A percentile compares a stretch with the other conserved stretches of the same genome.
These are phyloP conservation scores for Neltuma alba DNA, from an alignment of 306 rosid species.

Conservation along the genomic window DNA sequence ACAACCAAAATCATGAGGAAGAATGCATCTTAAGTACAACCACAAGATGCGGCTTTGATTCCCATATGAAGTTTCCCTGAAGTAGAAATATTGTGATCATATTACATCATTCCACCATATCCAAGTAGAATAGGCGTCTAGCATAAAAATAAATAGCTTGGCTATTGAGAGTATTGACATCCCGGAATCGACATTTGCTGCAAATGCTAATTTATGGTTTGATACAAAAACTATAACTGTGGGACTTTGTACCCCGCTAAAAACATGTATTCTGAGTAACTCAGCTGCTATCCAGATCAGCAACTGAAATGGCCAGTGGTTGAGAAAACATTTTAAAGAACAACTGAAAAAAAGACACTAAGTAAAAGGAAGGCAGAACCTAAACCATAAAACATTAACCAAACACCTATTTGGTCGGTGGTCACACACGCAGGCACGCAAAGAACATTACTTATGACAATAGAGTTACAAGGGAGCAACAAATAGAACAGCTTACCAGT, in stretches of 20 bases:
- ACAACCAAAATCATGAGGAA: constrained; percentile 23
- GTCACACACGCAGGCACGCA: background rate
- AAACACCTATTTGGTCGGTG: background rate
- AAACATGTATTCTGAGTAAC: constrained; percentile 4
- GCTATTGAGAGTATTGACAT: background rate
- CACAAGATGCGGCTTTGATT: constrained; percentile 20
- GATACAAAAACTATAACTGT: background rate
- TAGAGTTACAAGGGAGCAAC: background rate
- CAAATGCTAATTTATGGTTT: background rate
- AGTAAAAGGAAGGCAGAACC: constrained; percentile 2
- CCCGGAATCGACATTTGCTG: background rate
- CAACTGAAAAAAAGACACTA: background rate
- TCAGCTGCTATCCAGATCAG: constrained; percentile 1
- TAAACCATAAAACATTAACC: background rate
- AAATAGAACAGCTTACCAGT: constrained; percentile 67
- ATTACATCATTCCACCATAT: constrained; percentile 12
- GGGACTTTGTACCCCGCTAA: constrained; percentile 4
- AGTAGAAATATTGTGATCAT: constrained; percentile 6
- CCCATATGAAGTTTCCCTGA: constrained; percentile 4
- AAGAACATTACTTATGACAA: background rate
- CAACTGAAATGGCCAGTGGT: constrained; percentile 7
- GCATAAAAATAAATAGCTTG: background rate
- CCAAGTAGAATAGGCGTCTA: background rate
- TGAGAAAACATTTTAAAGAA: constrained; percentile 20
- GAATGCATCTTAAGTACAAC: constrained; percentile 13